Base-by-base conservation (phyloP, 148 eudicot species). In the Selenicereus undatus region DNA sequence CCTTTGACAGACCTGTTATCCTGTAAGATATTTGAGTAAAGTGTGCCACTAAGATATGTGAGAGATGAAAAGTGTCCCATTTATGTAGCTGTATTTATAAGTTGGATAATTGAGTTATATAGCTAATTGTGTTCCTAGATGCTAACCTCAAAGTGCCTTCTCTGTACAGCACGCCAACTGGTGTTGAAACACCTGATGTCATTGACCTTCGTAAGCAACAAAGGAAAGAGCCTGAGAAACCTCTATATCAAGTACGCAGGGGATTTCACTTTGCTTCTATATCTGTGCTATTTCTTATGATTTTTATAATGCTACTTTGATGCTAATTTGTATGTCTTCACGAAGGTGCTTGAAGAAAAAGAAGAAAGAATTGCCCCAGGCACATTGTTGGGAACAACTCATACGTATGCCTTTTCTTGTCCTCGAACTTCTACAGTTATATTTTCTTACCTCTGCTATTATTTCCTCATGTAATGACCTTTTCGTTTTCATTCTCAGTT, bases 211-310 rank as follows among this genome's bases (percentile, higher is more conserved):
- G 60, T 54, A 54, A 54, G 60, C 60, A 54, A 81, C 99, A 91
- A 82, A 92, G 97, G 81, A 96, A 96, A 86, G 99, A 96, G 81
- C 97, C 99, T 58, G 98, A 96, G 81, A 93, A 91, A 83, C 92
- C 95, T 54, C 97, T 96, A 74, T 96, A 93, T 78, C 94, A 93
- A 83, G 97, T 91, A 85, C 87, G 82, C 73, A 26, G 32, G 58
- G 60, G 22, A 29, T 74, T 62, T 78, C 3, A 51, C 54, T n/a
- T 42, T 66, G 48, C 72, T 77, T 24, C 52, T 74, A 54, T 48
- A 11, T 32, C 32, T 80, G 54, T 42, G 21, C 24, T 27, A 50
- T 39, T 4, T 72, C 56, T 3, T 73, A 20, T 30, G 24, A 4
- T 24, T 54, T 11, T 36, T 71, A n/a, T 74, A 54, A 54, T 54